phyloP scores from a whole-genome alignment of 768 basidiomycete species.

The Boletus rubropictus region DNA sequence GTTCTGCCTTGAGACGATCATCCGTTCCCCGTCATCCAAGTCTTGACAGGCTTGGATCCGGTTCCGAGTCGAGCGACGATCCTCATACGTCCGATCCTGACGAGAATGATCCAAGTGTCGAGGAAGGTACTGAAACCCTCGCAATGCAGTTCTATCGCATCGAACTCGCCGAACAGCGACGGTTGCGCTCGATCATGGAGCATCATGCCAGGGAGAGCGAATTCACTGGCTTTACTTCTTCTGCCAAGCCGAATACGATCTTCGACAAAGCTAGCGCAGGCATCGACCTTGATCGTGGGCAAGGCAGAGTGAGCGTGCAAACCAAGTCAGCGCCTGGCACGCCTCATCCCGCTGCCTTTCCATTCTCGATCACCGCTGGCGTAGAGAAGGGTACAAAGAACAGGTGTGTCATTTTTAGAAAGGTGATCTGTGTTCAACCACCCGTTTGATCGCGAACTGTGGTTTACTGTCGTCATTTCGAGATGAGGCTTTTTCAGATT shows the following conservation, averaged over 20 bases:
- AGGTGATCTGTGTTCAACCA: not conserved
- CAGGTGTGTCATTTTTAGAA: constrained; percentile 43
- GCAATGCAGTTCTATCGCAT: constrained; percentile 93
- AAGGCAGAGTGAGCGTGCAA: not conserved
- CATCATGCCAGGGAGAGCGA: constrained; percentile 70
- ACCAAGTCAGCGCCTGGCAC: constrained; percentile 18
- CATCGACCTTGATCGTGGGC: not conserved
- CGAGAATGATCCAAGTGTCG: constrained; percentile 39
- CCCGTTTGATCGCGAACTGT: not conserved
- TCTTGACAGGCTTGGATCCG: constrained; percentile 21
- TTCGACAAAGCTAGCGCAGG: not conserved
- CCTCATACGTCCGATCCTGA: constrained; percentile 29
- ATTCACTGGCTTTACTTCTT: constrained; percentile 1
- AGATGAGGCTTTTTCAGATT: not conserved
- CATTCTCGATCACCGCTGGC: constrained; percentile 92
- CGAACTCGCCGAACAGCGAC: constrained; percentile 83
- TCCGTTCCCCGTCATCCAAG: constrained; percentile 11
- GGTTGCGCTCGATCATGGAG: constrained; percentile 87
- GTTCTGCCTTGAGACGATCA: constrained; percentile 33
- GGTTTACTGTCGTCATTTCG: not conserved
- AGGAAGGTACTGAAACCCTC: constrained; percentile 71
- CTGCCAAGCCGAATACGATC: constrained; percentile 5
- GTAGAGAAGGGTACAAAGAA: constrained; percentile 95
- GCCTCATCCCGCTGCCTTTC: constrained; percentile 39
- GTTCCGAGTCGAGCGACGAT: constrained; percentile 35